Percentiles rank a stretch among this genome's conserved stretches.
Evolutionary conservation across 2,329 filamentous ascomycete genomes (phyloP).

Genomic region (Clonostachys rhizophaga): DNA sequence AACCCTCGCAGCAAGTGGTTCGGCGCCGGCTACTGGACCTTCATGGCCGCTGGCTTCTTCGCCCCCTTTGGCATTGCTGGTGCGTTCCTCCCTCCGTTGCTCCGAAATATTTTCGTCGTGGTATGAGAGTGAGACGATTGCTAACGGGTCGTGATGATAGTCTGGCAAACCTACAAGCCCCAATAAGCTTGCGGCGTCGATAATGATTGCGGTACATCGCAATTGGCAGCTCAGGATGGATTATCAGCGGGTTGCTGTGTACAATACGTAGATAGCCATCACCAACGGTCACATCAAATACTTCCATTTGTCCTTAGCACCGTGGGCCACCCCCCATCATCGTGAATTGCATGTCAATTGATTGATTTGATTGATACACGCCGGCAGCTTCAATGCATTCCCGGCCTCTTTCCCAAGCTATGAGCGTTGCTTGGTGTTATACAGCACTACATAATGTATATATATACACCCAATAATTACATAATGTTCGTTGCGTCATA

Average conservation of each 20-base stretch:
- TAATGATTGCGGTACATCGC: background rate
- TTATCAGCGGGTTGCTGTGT: slow-evolving; percentile 16
- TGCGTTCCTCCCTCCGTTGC: slow-evolving; percentile 32
- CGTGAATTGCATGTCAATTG: background rate
- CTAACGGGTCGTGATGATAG: slow-evolving; percentile 23
- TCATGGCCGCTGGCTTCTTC: slow-evolving; percentile 52
- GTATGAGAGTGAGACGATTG: background rate
- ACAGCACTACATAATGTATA: background rate
- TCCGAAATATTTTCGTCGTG: background rate
- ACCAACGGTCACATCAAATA: slow-evolving; percentile 3
- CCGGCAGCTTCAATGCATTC: background rate
- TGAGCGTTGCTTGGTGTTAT: too few relatives aligned
- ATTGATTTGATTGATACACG: background rate
- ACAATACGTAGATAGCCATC: slow-evolving; percentile 24
- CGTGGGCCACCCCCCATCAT: background rate
- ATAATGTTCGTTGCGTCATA: background rate
- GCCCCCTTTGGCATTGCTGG: slow-evolving; percentile 59
- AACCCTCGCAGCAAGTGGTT: slow-evolving; percentile 91
- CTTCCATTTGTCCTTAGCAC: background rate
- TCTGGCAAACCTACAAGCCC: slow-evolving; percentile 40
- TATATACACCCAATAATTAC: background rate
- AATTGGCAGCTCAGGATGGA: background rate
- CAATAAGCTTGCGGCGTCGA: slow-evolving; percentile 17
- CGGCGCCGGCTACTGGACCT: slow-evolving; percentile 75
- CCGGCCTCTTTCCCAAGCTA: background rate